These are phyloP conservation scores for Aquilaria agallochum DNA, from an alignment of 441 rosid species.

Conservation along the genomic window DNA sequence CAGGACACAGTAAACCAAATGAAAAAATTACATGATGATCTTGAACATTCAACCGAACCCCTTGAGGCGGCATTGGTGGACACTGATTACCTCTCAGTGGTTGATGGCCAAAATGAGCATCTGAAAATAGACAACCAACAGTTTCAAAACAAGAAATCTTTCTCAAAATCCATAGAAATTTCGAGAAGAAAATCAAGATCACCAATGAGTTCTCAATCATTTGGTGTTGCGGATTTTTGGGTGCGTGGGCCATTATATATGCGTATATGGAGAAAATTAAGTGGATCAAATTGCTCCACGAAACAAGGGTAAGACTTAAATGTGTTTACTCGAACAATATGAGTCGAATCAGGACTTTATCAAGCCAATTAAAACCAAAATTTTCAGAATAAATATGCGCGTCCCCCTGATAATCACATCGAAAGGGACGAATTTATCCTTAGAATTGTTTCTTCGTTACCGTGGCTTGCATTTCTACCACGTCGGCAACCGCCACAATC, in stretches of 20 bases:
- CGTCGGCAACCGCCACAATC: constrained; percentile 20
- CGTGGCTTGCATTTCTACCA: constrained; percentile 10
- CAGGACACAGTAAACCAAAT: constrained; percentile 7
- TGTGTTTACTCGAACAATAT: not conserved
- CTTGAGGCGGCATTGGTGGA: constrained; percentile 41
- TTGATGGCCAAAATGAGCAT: constrained; percentile 16
- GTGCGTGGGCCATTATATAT: too few species aligned
- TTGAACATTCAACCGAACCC: constrained; percentile 59
- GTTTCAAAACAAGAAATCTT: constrained; percentile 17
- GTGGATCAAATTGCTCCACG: not conserved
- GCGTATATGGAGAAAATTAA: not conserved
- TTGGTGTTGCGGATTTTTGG: too few species aligned
- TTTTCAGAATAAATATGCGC: constrained; percentile 4
- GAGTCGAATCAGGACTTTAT: constrained; percentile 6
- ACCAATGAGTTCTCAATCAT: constrained; percentile 1
- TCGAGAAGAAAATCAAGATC: constrained; percentile 9
- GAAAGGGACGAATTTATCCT: constrained; percentile 2
- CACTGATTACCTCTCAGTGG: constrained; percentile 17
- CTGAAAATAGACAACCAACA: constrained; percentile 20
- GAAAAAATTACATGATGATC: constrained; percentile 57
- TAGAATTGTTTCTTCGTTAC: constrained; percentile 1
- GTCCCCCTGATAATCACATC: not conserved
- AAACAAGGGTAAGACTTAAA: not conserved
- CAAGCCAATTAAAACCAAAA: constrained; percentile 13
- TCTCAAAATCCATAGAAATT: constrained; percentile 11